A percentile compares a stretch with the other conserved stretches of the same genome.
Conservation (phyloP, 2,329 filamentous ascomycete species). For the Verticillium alfalfae region DNA sequence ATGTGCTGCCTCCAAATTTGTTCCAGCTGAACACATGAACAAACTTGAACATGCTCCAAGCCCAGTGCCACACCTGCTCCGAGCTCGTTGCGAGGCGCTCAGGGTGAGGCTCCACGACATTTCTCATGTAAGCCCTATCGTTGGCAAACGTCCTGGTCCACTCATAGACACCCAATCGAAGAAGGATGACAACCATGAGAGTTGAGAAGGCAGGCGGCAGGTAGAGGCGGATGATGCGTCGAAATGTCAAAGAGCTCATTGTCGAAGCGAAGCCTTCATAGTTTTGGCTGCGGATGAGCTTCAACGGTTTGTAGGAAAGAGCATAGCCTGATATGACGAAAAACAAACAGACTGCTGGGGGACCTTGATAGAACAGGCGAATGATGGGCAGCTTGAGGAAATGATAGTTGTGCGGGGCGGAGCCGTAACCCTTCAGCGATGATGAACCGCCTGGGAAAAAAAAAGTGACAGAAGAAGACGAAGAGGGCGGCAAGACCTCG, state of each 20-base stretch:
- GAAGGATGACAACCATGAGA: constrained; percentile 36
- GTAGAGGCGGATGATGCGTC: constrained; percentile 46
- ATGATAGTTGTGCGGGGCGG: constrained; percentile 34
- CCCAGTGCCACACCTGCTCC: constrained; percentile 41
- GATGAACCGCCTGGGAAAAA: constrained; percentile 43
- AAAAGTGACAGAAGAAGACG: constrained; percentile 53
- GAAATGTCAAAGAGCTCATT: constrained; percentile 45
- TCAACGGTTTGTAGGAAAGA: constrained; percentile 47
- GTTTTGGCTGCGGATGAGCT: constrained; percentile 32
- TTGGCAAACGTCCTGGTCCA: constrained; percentile 38
- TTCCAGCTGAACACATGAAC: constrained; percentile 47
- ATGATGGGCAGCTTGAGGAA: constrained; percentile 48
- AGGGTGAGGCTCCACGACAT: constrained; percentile 44
- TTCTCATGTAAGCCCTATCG: constrained; percentile 36
- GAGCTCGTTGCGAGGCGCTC: constrained; percentile 25
- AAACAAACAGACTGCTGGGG: constrained; percentile 54
- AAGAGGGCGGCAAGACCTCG: constrained; percentile 49
- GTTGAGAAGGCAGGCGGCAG: constrained; percentile 46
- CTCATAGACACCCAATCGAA: constrained; percentile 42
- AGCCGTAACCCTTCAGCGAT: constrained; percentile 47
- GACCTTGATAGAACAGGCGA: constrained; percentile 48
- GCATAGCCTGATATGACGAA: constrained; percentile 60
- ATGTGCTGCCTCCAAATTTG: constrained; percentile 37
- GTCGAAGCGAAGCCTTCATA: constrained; percentile 34
- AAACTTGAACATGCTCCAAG: constrained; percentile 40